Evolutionary conservation across 139 green algal genomes (phyloP).

Genomic region (Raphidocelis subcapitata): DNA sequence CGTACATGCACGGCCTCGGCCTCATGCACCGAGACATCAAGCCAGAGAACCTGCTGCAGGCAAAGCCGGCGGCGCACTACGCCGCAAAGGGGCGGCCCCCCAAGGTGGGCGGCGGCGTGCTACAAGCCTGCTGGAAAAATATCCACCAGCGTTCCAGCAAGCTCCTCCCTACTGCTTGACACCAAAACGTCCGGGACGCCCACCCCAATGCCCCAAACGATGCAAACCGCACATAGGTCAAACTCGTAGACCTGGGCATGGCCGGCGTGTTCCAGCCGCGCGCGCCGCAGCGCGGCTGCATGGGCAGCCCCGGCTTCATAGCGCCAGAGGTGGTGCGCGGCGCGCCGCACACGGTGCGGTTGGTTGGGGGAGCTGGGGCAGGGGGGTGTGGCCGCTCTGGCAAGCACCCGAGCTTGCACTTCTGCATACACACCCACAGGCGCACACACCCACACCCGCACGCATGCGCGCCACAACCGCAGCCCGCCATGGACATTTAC

Average conservation of each 20-base stretch:
- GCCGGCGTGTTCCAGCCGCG: constrained; percentile 20
- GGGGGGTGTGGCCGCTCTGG: too few relatives aligned
- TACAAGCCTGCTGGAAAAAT: too few relatives aligned
- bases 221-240: constrained; percentile 20
- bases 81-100: constrained; percentile 8
- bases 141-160: too few relatives aligned
- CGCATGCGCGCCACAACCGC: background rate
- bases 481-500: constrained; percentile 43
- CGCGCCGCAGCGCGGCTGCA: constrained; percentile 20
- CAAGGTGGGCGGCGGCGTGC: constrained; percentile 9
- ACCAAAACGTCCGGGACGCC: too few relatives aligned
- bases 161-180: too few relatives aligned
- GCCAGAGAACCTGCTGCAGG: constrained; percentile 52
- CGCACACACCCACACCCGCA: too few relatives aligned
- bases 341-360: constrained; percentile 15
- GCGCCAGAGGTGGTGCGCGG: constrained; percentile 40
- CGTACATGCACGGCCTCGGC: constrained; percentile 51
- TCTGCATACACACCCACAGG: too few relatives aligned
- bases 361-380: background rate
- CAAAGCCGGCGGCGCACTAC: constrained; percentile 28
- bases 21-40: constrained; percentile 55
- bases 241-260: constrained; percentile 61
- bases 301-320: constrained; percentile 55
- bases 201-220: too few relatives aligned
- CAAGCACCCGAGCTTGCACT: too few relatives aligned